These are phyloP conservation scores for Lichtheimia corymbifera DNA, from an alignment of 371 early-diverging fungal genomes.

Conservation along the genomic window DNA sequence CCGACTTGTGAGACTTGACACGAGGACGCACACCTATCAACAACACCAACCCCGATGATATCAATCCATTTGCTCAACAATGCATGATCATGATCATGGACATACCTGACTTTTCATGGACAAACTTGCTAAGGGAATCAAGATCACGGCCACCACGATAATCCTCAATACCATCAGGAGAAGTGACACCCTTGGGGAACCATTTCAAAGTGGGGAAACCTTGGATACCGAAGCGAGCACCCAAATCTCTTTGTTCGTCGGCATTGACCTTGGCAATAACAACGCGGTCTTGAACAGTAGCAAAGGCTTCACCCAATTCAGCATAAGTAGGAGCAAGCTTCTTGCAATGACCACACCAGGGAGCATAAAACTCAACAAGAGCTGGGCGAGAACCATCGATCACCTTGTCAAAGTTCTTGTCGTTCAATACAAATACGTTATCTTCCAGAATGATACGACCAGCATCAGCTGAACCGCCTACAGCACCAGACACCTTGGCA, in stretches of 20 bases:
- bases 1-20: slow-evolving; percentile 61
- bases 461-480: slow-evolving; percentile 9
- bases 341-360: slow-evolving; percentile 96
- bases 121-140: slow-evolving; percentile 70
- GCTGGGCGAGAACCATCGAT: slow-evolving; percentile 91
- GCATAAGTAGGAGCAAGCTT: slow-evolving; percentile 83
- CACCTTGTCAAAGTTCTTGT: slow-evolving; percentile 68
- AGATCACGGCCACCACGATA: slow-evolving; percentile 85
- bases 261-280: slow-evolving; percentile 92
- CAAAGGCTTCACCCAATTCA: slow-evolving; percentile 77
- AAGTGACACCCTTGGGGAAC: slow-evolving; percentile 79
- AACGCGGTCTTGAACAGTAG: slow-evolving; percentile 67
- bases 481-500: slow-evolving; percentile 26
- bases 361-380: slow-evolving; percentile 92
- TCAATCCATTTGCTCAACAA: background rate
- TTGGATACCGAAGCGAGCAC: slow-evolving; percentile 68
- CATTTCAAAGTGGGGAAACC: slow-evolving; percentile 95
- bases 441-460: slow-evolving; percentile 24
- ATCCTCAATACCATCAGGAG: slow-evolving; percentile 67
- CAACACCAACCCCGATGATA: background rate
- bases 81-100: background rate
- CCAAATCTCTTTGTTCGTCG: slow-evolving; percentile 80
- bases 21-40: slow-evolving; percentile 50
- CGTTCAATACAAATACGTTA: slow-evolving; percentile 71
- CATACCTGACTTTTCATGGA: slow-evolving; percentile 77